Percentiles rank a stretch among this genome's conserved stretches.
Evolutionary conservation across 495 filamentous ascomycete species (phyloP).

Genomic region (Penicillium coprophilum): DNA sequence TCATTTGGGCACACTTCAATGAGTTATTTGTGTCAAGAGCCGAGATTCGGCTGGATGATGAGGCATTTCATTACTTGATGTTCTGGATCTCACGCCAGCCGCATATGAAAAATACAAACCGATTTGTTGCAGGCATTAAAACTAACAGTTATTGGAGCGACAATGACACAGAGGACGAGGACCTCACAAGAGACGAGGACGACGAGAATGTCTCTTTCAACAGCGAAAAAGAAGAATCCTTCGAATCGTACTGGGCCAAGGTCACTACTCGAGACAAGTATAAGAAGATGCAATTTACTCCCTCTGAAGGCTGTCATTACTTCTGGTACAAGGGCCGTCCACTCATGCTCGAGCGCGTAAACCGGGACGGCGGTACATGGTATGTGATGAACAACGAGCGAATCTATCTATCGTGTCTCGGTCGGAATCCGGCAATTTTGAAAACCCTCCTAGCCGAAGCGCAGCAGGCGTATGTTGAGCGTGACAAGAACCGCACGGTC

Average conservation of each 20-base stretch:
- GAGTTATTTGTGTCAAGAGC: conserved; percentile 52
- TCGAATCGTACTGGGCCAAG: conserved; percentile 52
- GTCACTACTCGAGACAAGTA: conserved; percentile 50
- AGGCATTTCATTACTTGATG: conserved; percentile 70
- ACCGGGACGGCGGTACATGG: conserved; percentile 28
- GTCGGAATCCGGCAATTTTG: conserved; percentile 62
- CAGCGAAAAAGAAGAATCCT: conserved; percentile 6
- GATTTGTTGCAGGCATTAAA: conserved; percentile 63
- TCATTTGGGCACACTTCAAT: conserved; percentile 36
- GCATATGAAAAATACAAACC: conserved; percentile 55
- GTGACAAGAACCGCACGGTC: conserved; percentile 61
- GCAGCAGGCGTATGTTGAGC: conserved; percentile 53
- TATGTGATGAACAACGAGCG: conserved; percentile 53
- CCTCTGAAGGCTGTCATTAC: conserved; percentile 61
- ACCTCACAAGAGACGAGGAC: conserved; percentile 34
- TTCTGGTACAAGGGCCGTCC: conserved; percentile 62
- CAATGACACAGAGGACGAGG: conserved; percentile 33
- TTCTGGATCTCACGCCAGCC: conserved; percentile 63
- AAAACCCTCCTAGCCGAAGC: conserved; percentile 68
- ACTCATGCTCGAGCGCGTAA: conserved; percentile 54
- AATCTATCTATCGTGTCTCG: conserved; percentile 64
- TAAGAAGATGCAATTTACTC: conserved; percentile 63
- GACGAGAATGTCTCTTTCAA: conserved; percentile 8
- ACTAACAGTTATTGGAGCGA: conserved; percentile 50
- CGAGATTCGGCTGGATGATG: conserved; percentile 65